Evolutionary conservation across 176 grass and related monocot genomes (phyloP), one percentile per base, ranked within the genome.

Genomic region (Phoenix dactylifera): DNA sequence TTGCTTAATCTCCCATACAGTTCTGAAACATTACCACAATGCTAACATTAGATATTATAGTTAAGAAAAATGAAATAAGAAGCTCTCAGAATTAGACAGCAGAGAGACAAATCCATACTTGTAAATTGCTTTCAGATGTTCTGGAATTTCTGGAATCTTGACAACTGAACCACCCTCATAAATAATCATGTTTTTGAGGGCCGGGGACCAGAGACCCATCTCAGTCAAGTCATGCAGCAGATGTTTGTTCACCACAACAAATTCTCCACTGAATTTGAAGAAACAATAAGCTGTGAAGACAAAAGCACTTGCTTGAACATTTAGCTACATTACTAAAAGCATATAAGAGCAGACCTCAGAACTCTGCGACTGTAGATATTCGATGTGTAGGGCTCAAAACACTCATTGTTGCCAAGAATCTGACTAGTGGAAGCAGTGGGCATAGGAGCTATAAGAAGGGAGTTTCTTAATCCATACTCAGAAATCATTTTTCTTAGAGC

Each of bases 1-100:
- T 81, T 98, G 94, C 82, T 98, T 98, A 22, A 98, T 98, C 84
- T 98, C 94, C 94, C 94, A 98, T 49, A 98, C 94, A 19, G 94
- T 98, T 72, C 94, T 98, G 67, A 48, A 6, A 52, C 22, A 77
- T 60, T 17, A 62, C 32, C 68, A n/a, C 7, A 44, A 16, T 20
- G 63, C 16, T 55, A 74, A 9, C 49, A 78, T 52, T 12, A 17
- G 23, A 54, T 39, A 66, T 4, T 44, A 14, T 12, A 10, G 12
- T 12, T 3, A 14, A 44, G 9, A 44, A 30, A 44, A 12, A 44
- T 44, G 35, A 26, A 0, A 49, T 62, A 57, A 20, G 50, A 51
- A 17, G 22, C 19, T 64, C 58, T 29, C 25, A 6, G 26, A 48
- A 6, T 49, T 18, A 57, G 7, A 64, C 24, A 61, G 16, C 35